Conservation (phyloP, 805 yeast species). For the Saccharomycopsis capsularis region DNA sequence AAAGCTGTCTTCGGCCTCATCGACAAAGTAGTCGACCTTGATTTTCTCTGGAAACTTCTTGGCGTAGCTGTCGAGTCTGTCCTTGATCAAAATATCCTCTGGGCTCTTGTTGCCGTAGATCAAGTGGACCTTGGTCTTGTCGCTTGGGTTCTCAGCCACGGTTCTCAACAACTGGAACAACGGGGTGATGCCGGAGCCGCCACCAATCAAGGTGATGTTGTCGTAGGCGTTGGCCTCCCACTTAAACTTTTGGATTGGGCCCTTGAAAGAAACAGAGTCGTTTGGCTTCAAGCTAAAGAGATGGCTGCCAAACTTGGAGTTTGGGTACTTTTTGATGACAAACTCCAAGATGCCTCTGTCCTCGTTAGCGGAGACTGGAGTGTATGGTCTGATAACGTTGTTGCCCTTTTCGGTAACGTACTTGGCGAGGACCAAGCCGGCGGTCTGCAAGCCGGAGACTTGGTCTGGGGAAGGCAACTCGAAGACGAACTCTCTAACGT, state of each 20-base stretch:
- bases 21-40: constrained; percentile 72
- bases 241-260: constrained; percentile 87
- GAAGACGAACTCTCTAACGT: constrained; percentile 65
- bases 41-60: constrained; percentile 70
- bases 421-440: constrained; percentile 78
- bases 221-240: constrained; percentile 83
- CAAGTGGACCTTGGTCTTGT: constrained; percentile 81
- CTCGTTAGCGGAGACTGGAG: constrained; percentile 72
- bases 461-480: constrained; percentile 61
- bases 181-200: constrained; percentile 97
- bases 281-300: constrained; percentile 61
- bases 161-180: constrained; percentile 79
- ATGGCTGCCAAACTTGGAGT: constrained; percentile 79
- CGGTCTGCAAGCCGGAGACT: constrained; percentile 68
- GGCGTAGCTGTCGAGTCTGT: constrained; percentile 66
- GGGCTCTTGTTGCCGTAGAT: constrained; percentile 74
- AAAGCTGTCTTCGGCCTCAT: constrained; percentile 42
- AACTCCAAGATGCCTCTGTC: constrained; percentile 71
- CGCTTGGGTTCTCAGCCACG: constrained; percentile 71
- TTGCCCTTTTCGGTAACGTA: constrained; percentile 76
- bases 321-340: constrained; percentile 76
- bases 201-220: constrained; percentile 79
- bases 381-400: constrained; percentile 81
- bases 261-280: constrained; percentile 86
- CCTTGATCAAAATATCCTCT: constrained; percentile 73